Base-by-base conservation (phyloP, 306 rosid species). In the Comarum palustre region DNA sequence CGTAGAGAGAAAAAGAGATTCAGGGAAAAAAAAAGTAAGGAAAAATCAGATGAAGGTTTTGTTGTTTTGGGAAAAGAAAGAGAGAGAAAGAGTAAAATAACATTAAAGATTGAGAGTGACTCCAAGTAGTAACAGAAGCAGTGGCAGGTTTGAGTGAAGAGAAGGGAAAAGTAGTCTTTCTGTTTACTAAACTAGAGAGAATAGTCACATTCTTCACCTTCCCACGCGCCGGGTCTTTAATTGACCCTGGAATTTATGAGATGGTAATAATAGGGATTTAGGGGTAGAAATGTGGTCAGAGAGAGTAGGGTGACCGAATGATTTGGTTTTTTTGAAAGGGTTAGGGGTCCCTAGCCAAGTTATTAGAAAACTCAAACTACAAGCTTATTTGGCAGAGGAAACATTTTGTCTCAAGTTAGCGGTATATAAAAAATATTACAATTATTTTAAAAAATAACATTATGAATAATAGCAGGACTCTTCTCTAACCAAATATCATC, bases 1-100 rank as follows among this genome's bases (percentile, higher is more conserved):
- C 45, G 45, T 41, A 41, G 13, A 82, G 82, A 74, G 73, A 81
- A 73, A 81, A 73, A 72, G 67, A 75, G 90, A 66, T 79, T 42
- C 73, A 36, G 39, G 8, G 39, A 36, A 36, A 5, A 36, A 6
- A 36, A 6, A 83, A 83, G 75, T n/a, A 82, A 75, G 64, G 80
- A 50, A 20, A 71, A 22, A 8, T 24, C 2, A 71, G n/a, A 61
- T 8, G 36, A 75, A 48, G 73, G 42, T 72, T 25, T 65, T 8
- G 34, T 14, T 60, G 41, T 14, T 39, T 25, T 36, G 25, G 43
- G 77, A 71, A 71, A 81, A 78, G 31, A 8, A 55, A 20, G 41
- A 38, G 34, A 29, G 51, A 38, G 65, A 2, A 19, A 34, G 38
- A 74, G 73, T 34, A 63, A 52, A 39, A 62, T n/a, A 46, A 55